Conservation (phyloP, 345 rosid genomes). For the Physaria fendleri region DNA sequence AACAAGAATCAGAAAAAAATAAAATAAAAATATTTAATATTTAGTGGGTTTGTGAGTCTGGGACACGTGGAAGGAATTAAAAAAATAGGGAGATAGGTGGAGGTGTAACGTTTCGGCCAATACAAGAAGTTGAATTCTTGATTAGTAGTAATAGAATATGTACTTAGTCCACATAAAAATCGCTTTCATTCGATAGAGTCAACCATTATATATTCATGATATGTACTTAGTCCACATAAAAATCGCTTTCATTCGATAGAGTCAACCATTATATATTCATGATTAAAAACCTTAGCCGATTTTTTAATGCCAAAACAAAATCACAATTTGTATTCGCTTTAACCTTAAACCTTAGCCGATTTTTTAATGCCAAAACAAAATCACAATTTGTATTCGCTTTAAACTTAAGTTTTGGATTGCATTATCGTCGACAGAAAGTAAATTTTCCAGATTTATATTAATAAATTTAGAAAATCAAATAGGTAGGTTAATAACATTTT, state of each 20-base stretch:
- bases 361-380: too few species aligned
- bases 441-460: too few species aligned
- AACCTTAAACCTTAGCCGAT: too few species aligned
- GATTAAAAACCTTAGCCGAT: too few species aligned
- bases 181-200: slow-evolving; percentile 12
- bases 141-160: neutral
- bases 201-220: neutral
- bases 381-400: too few species aligned
- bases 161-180: neutral
- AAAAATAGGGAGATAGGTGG: neutral
- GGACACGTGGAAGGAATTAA: neutral
- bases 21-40: neutral
- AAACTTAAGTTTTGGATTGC: too few species aligned
- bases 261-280: slow-evolving; percentile 10
- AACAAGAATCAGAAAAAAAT: neutral
- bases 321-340: too few species aligned
- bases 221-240: neutral
- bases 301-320: too few species aligned
- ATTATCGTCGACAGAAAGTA: too few species aligned
- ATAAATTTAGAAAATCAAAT: too few species aligned
- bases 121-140: neutral
- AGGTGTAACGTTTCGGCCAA: slow-evolving; percentile 6
- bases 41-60: neutral
- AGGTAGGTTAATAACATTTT: too few species aligned
- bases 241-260: slow-evolving; percentile 4